Conservation (phyloP, 2,329 filamentous ascomycete species). For the Exutisphaerella laricina region DNA sequence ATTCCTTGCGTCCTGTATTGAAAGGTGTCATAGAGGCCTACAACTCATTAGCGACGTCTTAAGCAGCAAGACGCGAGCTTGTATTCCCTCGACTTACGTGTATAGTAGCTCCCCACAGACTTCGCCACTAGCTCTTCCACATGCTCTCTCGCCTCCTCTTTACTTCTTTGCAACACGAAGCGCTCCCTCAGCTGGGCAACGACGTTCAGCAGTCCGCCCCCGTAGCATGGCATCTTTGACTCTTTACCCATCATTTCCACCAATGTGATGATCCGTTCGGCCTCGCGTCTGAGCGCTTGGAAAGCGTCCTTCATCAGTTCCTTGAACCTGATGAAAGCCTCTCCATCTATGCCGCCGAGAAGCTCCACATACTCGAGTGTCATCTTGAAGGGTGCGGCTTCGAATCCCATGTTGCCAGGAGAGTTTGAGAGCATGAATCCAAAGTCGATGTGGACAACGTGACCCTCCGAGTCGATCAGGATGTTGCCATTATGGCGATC, state of each 20-base stretch:
- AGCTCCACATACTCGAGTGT: slow-evolving; percentile 84
- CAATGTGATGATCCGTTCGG: slow-evolving; percentile 73
- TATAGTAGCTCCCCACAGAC: slow-evolving; percentile 81
- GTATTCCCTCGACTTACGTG: too few species aligned
- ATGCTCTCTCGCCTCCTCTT: slow-evolving; percentile 73
- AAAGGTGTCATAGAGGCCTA: slow-evolving; percentile 68
- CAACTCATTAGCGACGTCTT: too few species aligned
- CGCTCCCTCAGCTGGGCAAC: slow-evolving; percentile 64
- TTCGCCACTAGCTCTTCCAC: slow-evolving; percentile 78
- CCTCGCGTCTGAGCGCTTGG: slow-evolving; percentile 70
- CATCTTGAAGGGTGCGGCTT: slow-evolving; percentile 80
- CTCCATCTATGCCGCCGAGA: slow-evolving; percentile 64
- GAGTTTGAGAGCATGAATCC: slow-evolving; percentile 88
- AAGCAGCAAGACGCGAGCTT: too few species aligned
- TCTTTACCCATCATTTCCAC: slow-evolving; percentile 80
- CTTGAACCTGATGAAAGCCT: slow-evolving; percentile 71
- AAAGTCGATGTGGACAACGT: slow-evolving; percentile 85
- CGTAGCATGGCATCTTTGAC: slow-evolving; percentile 80
- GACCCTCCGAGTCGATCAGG: slow-evolving; percentile 76
- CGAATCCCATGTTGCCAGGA: slow-evolving; percentile 76
- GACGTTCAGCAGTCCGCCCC: slow-evolving; percentile 65
- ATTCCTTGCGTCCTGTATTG: slow-evolving; percentile 85
- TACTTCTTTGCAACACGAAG: slow-evolving; percentile 76
- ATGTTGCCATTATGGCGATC: slow-evolving; percentile 84
- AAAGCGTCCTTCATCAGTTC: slow-evolving; percentile 76